Conservation (phyloP, 2,329 filamentous ascomycete genomes). For the Alternaria atra region DNA sequence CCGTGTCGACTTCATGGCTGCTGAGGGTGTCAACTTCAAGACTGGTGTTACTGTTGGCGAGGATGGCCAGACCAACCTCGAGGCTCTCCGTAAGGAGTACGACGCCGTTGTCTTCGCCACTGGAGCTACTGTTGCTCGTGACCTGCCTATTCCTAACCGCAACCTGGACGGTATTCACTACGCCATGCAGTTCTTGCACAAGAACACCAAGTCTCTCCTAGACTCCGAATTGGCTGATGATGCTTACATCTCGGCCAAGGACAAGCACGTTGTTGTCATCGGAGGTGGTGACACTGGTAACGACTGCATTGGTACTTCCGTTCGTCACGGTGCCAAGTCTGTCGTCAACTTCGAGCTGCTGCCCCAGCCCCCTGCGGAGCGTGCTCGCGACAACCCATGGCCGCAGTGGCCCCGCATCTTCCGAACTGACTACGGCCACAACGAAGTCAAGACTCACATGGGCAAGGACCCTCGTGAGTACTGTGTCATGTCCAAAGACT, state of each 20-base stretch:
- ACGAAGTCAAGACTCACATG: constrained; percentile 94
- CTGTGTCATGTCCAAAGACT: constrained; percentile 98
- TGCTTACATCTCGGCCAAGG: constrained; percentile 91
- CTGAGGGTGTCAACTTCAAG: constrained; percentile 85
- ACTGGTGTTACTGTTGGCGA: constrained; percentile 81
- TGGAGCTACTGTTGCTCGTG: constrained; percentile 90
- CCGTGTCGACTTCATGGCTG: constrained; percentile 92
- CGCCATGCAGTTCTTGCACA: constrained; percentile 96
- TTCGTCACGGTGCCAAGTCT: constrained; percentile 93
- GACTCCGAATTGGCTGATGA: constrained; percentile 87
- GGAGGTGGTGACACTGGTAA: constrained; percentile 98
- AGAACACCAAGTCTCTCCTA: constrained; percentile 96
- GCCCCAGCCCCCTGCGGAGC: constrained; percentile 89
- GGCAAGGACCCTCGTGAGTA: constrained; percentile 96
- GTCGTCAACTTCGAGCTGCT: constrained; percentile 97
- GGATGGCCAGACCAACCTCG: constrained; percentile 72
- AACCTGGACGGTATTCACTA: constrained; percentile 91
- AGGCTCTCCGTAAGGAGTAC: constrained; percentile 75
- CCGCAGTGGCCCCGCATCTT: constrained; percentile 98
- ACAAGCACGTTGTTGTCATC: constrained; percentile 95
- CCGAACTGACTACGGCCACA: constrained; percentile 97
- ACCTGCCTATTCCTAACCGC: constrained; percentile 88
- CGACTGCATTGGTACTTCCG: constrained; percentile 95
- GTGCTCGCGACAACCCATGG: constrained; percentile 95
- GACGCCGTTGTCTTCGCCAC: constrained; percentile 92